Conservation (phyloP, 164 flowering plant genomes). For the Tinospora cordifolia region DNA sequence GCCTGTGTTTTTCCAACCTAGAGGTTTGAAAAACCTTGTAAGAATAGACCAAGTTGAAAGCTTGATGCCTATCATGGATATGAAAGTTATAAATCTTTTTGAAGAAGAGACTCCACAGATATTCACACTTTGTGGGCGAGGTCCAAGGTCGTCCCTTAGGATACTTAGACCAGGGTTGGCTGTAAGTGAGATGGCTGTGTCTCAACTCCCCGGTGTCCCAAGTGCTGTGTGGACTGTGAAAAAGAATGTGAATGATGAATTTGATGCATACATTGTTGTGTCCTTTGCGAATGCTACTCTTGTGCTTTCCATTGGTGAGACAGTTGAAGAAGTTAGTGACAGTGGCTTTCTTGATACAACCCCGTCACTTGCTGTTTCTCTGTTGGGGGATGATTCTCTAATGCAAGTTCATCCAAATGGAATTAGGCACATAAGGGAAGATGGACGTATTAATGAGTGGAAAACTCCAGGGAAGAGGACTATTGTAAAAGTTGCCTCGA, state of each 20-base stretch:
- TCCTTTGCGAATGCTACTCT: constrained; percentile 96
- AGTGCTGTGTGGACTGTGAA: constrained; percentile 99
- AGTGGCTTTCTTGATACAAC: constrained; percentile 98
- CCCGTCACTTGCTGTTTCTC: constrained; percentile 88
- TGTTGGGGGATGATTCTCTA: constrained; percentile 92
- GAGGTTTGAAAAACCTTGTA: constrained; percentile 80
- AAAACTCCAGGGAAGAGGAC: constrained; percentile 98
- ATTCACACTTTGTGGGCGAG: constrained; percentile 88
- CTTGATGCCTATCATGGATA: constrained; percentile 96
- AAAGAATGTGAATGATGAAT: constrained; percentile 85
- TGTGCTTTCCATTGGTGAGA: constrained; percentile 98
- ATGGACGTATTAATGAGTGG: constrained; percentile 98
- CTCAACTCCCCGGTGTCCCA: constrained; percentile 93
- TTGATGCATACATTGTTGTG: constrained; percentile 97
- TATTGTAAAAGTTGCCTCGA: constrained; percentile 92
- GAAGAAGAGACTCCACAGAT: constrained; percentile 98
- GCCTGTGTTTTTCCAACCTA: constrained; percentile 96
- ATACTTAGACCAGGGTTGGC: constrained; percentile 92
- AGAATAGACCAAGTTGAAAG: constrained; percentile 94
- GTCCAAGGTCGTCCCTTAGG: constrained; percentile 86
- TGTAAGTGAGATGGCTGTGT: constrained; percentile 96
- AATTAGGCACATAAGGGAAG: constrained; percentile 97
- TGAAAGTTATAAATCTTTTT: constrained; percentile 82
- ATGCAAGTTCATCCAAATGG: constrained; percentile 99
- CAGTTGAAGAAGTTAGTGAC: constrained; percentile 96